These are phyloP conservation scores for Heterobasidion occidentale DNA, from an alignment of 1,284 basidiomycete species.

Conservation along the genomic window DNA sequence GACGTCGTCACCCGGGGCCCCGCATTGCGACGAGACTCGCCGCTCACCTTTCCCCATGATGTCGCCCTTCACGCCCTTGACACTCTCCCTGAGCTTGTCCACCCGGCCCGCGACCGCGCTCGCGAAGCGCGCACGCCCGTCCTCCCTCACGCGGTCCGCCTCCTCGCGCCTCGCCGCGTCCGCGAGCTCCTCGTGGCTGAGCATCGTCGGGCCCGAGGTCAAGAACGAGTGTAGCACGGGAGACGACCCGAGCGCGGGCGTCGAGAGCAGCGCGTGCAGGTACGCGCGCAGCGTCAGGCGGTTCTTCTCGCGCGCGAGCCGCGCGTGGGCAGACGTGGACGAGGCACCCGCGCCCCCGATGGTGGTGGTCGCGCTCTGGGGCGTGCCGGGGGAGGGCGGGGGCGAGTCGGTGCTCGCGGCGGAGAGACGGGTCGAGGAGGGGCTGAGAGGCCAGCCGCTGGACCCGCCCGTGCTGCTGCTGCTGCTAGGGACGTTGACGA, in stretches of 20 bases:
- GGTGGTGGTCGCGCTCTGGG: neutral
- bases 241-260: slow-evolving; percentile 72
- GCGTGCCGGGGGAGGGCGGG: neutral
- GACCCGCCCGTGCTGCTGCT: neutral
- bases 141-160: slow-evolving; percentile 85
- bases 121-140: slow-evolving; percentile 81
- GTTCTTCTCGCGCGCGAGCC: slow-evolving; percentile 89
- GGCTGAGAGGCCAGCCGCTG: slow-evolving; percentile 20
- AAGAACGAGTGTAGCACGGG: slow-evolving; percentile 86
- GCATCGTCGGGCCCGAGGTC: slow-evolving; percentile 65
- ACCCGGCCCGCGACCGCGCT: slow-evolving; percentile 84
- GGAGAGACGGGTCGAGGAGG: slow-evolving; percentile 14
- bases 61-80: slow-evolving; percentile 88
- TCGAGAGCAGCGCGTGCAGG: slow-evolving; percentile 74
- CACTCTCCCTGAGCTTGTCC: slow-evolving; percentile 78
- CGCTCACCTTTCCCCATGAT: slow-evolving; percentile 70
- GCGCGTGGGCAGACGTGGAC: slow-evolving; percentile 9
- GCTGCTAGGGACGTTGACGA: slow-evolving; percentile 34
- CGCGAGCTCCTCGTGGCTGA: slow-evolving; percentile 70
- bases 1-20: neutral
- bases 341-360: slow-evolving; percentile 4
- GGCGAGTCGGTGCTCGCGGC: neutral
- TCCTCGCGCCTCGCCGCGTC: slow-evolving; percentile 82
- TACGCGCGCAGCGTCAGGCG: slow-evolving; percentile 91
- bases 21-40: neutral